These are phyloP conservation scores for Penicillium sp. DNA, from an alignment of 2,329 filamentous ascomycete genomes.

Conservation along the genomic window DNA sequence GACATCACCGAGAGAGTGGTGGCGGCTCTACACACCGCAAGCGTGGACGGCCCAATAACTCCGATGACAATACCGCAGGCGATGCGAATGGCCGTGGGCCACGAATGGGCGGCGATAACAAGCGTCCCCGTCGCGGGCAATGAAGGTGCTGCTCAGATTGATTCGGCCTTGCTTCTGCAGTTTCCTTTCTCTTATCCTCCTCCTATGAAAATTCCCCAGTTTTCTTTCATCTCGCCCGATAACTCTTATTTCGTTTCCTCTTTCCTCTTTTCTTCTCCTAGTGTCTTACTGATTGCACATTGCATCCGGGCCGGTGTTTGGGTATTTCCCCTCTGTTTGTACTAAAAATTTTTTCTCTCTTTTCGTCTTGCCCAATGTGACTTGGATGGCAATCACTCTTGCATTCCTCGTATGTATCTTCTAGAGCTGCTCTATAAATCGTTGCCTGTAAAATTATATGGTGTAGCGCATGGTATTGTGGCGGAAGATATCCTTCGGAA, in stretches of 20 bases:
- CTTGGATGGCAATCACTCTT: neutral
- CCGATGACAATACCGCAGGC: slow-evolving; percentile 32
- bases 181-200: slow-evolving; percentile 8
- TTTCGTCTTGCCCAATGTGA: neutral
- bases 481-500: too few species aligned
- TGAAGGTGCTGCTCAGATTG: slow-evolving; percentile 18
- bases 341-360: neutral
- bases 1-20: slow-evolving; percentile 30
- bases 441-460: neutral
- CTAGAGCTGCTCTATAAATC: neutral
- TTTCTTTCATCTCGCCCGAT: slow-evolving; percentile 13
- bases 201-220: neutral
- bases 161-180: neutral
- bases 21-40: slow-evolving; percentile 36
- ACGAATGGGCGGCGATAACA: slow-evolving; percentile 44
- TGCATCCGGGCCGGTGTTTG: slow-evolving; percentile 29
- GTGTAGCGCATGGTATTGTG: neutral
- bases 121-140: slow-evolving; percentile 43
- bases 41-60: slow-evolving; percentile 40
- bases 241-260: slow-evolving; percentile 14
- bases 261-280: slow-evolving; percentile 15
- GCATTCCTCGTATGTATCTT: neutral
- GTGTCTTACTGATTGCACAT: slow-evolving; percentile 18
- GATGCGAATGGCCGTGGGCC: slow-evolving; percentile 34
- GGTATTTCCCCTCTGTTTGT: slow-evolving; percentile 16